Evolutionary conservation across 805 yeast species (phyloP), one percentile per base, ranked within the genome.

Genomic region (Pachysolen tannophilus): DNA sequence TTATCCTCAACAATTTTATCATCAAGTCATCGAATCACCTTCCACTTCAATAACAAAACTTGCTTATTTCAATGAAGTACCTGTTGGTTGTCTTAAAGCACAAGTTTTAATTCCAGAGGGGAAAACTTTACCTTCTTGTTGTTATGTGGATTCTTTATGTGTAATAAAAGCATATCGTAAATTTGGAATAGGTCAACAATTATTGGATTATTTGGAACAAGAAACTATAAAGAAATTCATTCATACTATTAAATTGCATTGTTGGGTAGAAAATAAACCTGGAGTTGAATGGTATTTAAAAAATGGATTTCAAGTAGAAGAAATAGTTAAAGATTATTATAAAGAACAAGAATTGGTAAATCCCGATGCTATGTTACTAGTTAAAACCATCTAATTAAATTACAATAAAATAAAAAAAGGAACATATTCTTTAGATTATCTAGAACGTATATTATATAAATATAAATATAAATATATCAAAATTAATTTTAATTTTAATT

Each of bases 21-120:
- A 31, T 5, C 17, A 32, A 11, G n/a, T n/a, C n/a, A n/a, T n/a
- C n/a, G 26, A 23, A 23, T 26, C 23, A 10, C 17, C 21, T 8
- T 13, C 33, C 11, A 33, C 33, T 7, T 24, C 23, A 8, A 33
- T 37, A 9, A 19, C 8, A 8, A 24, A 19, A 29, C 8, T 37
- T 19, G 40, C 34, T 0, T 82, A 65, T 56, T 81, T 67, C 55
- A 71, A 80, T 32, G 95, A 82, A 48, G 71, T 82, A 5, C 86
- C 95, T 6, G 90, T 86, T 4, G 95, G 92, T 11, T 80, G 77
- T 4, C 60, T 86, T 32, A 76, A 78, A 41, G 79, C 82, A 37
- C 66, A 63, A 44, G 56, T 65, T 7, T 58, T 69, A 35, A 65
- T 67, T 38, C 62, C 72, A 15, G 61, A 65, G 30, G 62, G 53